Evolutionary conservation across 139 green algal species (phyloP).

Genomic region (Chlorella vulgaris): DNA sequence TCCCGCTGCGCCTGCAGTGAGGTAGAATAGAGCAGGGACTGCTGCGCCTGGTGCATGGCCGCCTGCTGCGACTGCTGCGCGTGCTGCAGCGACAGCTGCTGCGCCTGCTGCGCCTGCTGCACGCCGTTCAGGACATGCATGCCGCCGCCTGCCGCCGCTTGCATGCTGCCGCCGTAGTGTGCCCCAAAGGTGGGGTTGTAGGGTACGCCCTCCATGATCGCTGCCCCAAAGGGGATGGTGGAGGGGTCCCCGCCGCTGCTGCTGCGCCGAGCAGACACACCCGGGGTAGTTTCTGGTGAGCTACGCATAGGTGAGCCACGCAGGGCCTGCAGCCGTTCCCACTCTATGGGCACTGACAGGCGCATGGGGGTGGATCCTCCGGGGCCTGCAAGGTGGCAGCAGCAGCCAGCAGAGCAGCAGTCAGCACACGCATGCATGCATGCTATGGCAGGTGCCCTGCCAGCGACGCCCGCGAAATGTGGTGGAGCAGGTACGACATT

Average conservation of each 20-base stretch:
- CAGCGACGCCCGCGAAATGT: not conserved
- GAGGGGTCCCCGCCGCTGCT: constrained; percentile 4
- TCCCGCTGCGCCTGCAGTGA: too few species aligned
- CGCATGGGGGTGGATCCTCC: not conserved
- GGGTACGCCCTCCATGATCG: constrained; percentile 5
- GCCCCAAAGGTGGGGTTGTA: not conserved
- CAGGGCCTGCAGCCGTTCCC: not conserved
- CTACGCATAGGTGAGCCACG: not conserved
- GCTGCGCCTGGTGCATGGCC: not conserved
- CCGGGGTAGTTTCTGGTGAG: not conserved
- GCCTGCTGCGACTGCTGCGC: not conserved
- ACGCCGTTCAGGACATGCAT: not conserved
- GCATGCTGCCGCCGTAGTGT: too few species aligned
- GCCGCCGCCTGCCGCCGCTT: constrained; percentile 2
- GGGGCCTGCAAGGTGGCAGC: not conserved
- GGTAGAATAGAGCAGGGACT: not conserved
- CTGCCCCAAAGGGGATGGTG: not conserved
- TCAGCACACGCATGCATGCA: too few species aligned
- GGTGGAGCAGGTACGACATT: not conserved
- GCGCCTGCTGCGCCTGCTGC: constrained; percentile 11
- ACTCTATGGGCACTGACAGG: not conserved
- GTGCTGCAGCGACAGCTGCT: not conserved
- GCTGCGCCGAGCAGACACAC: not conserved
- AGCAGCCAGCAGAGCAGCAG: not conserved
- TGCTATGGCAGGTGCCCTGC: not conserved